Evolutionary conservation across 2,329 filamentous ascomycete species (phyloP).

Genomic region (Knufia fluminis): DNA sequence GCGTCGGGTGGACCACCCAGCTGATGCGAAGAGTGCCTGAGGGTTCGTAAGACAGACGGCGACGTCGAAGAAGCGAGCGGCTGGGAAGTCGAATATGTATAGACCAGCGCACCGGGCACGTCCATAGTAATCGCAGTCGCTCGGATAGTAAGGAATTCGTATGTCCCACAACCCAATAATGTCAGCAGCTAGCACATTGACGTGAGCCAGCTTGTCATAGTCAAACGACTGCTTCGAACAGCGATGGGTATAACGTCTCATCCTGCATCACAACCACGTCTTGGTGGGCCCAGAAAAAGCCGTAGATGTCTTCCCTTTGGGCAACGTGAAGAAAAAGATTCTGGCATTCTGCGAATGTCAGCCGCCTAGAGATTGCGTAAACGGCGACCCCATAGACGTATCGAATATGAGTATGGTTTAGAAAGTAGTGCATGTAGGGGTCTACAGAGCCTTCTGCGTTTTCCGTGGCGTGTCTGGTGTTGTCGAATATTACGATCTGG

Average conservation of each 20-base stretch:
- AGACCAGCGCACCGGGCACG: conserved; percentile 41
- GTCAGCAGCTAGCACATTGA: conserved; percentile 45
- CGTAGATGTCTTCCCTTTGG: conserved; percentile 36
- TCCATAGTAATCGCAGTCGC: conserved; percentile 48
- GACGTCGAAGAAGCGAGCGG: conserved; percentile 4
- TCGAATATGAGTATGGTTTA: conserved; percentile 43
- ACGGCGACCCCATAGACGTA: conserved; percentile 45
- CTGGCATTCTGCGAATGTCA: conserved; percentile 48
- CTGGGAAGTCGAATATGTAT: conserved; percentile 29
- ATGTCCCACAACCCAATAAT: conserved; percentile 49
- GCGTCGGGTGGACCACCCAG: too few relatives aligned
- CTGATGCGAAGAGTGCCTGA: not conserved
- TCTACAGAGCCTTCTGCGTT: conserved; percentile 42
- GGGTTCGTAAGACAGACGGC: not conserved
- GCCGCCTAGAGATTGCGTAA: conserved; percentile 42
- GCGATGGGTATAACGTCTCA: conserved; percentile 23
- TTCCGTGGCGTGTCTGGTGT: conserved; percentile 48
- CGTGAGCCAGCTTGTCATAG: conserved; percentile 50
- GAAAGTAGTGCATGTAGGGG: conserved; percentile 48
- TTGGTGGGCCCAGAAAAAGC: conserved; percentile 52
- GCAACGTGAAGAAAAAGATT: conserved; percentile 45
- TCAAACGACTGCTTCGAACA: conserved; percentile 36
- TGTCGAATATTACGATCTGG: conserved; percentile 52
- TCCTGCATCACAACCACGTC: conserved; percentile 42
- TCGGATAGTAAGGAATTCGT: conserved; percentile 49